These are phyloP conservation scores for Colletotrichum sp. DNA, from an alignment of 2,329 filamentous ascomycete genomes.

Conservation along the genomic window DNA sequence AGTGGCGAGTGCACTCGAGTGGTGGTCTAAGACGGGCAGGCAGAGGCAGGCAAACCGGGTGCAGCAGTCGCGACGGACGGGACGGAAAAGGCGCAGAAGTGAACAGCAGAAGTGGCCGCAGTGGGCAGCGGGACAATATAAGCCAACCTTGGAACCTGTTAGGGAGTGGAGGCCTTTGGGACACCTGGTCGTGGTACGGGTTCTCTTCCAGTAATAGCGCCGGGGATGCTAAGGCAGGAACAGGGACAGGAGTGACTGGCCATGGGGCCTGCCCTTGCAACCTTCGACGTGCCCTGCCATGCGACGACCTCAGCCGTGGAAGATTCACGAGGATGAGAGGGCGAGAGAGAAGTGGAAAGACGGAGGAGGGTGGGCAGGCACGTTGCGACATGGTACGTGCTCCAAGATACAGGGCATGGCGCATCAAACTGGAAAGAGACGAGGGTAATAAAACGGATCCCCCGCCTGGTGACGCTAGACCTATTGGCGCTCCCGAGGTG, in stretches of 20 bases:
- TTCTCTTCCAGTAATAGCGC: slow-evolving; percentile 8
- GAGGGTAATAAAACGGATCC: not conserved
- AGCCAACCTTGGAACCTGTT: not conserved
- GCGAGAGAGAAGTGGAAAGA: not conserved
- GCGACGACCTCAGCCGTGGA: not conserved
- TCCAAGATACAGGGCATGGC: not conserved
- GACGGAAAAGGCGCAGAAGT: slow-evolving; percentile 1
- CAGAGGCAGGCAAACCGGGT: not conserved
- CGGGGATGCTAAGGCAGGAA: slow-evolving; percentile 12
- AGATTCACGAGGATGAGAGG: not conserved
- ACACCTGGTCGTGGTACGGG: not conserved
- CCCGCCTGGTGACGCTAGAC: not conserved
- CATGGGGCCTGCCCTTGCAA: not conserved
- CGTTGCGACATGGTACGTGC: not conserved
- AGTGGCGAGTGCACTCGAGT: not conserved
- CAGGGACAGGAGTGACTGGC: not conserved
- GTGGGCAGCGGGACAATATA: slow-evolving; percentile 17
- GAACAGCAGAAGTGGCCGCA: not conserved
- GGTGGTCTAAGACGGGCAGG: not conserved
- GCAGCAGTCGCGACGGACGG: not conserved
- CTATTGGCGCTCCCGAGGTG: not conserved
- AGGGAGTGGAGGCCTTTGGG: slow-evolving; percentile 9
- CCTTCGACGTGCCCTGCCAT: not conserved
- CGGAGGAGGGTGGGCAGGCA: not conserved
- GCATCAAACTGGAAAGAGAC: not conserved